Base-by-base conservation (phyloP, 169 alveolate genomes). In the Theileria parva region DNA sequence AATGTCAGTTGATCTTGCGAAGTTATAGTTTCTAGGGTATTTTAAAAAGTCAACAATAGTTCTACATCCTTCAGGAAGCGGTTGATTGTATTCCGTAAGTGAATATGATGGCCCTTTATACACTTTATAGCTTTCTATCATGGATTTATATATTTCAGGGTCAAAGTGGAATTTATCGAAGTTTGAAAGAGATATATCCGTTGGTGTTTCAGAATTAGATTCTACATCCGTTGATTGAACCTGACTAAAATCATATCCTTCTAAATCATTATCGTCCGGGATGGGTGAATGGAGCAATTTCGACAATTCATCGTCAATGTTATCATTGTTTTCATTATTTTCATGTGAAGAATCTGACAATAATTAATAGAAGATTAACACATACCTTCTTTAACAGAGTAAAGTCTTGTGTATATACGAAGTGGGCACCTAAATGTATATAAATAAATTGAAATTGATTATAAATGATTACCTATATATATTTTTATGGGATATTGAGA, bases 61-160 rank as follows among this genome's bases (percentile, higher is more conserved):
- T 53, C 71, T 83, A 34, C 83, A 75, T 19, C 89, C 89, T 30
- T 83, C 89, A 13, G 89, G 89, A 5, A 83, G 77, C 48, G 63
- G 76, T 21, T 17, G 1, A 25, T 51, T 51, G 63, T 73, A 73
- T 30, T 73, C 80, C 2, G 51, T 2, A 19, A 57, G 71, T 59
- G 80, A 73, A 28, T 73, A 73, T 28, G 74, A 57, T 6, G 80
- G 80, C 4, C 71, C 80, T 23, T 59, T 61, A 28, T 19, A 68
- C 51, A n/a, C 19, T 68, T 17, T 30, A 50, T 27, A 51, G 34
- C 77, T 68, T 37, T 68, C 64, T 32, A 37, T 17, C 48, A 68
- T 68, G 30, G 25, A 37, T 37, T 68, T 68, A 51, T 68, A 68
- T 17, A 37, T 51, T 51, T 68, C 77, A 7, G 66, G 60, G 11